Base-by-base conservation (phyloP, 352 stramenopile species). In the Globisporangium mamillatum region DNA sequence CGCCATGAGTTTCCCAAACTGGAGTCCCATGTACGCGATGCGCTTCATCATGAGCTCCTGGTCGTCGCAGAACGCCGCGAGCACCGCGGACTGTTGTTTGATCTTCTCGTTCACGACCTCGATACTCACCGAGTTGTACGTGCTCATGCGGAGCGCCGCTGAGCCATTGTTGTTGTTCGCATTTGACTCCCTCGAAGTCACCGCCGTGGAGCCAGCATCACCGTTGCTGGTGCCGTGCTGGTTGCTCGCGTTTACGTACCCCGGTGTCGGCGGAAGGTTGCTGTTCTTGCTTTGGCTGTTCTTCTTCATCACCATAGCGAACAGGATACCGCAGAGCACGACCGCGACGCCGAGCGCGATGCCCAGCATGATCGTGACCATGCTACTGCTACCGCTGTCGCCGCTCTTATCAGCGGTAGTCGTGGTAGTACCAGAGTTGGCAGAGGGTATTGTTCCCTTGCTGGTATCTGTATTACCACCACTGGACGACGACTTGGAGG, bases 211-310 rank as follows among this genome's bases (percentile, higher is more conserved):
- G 38, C 12, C 38, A 14, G 12, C 38, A 18, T 10, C 38, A 3
- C 38, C 14, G 4, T 46, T 46, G 38, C 38, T 60, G 9, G 65
- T 64, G n/a, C 65, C 70, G 73, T 73, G 54, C 66, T 18, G 48
- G 53, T 8, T 52, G 34, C 24, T 52, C 32, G 60, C 5, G 64
- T 36, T 14, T 22, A 24, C 22, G 38, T 44, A 48, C 25, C 25
- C 48, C 5, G 48, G 16, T 14, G 69, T 71, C 25, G 75, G 72
- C 16, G 76, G 50, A 6, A 75, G 61, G 20, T 77, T 72, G 1
- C 68, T 68, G 12, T 66, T 64, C 1, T 75, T 56, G 10, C 38
- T 46, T 16, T 71, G 69, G 38, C 72, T 60, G 44, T 79, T 79
- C 6, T 60, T 67, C 52, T 57, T 57, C 9, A 77, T 34, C 29